Evolutionary conservation across 1,284 basidiomycete species (phyloP).

Genomic region (Earliella scabrosa): DNA sequence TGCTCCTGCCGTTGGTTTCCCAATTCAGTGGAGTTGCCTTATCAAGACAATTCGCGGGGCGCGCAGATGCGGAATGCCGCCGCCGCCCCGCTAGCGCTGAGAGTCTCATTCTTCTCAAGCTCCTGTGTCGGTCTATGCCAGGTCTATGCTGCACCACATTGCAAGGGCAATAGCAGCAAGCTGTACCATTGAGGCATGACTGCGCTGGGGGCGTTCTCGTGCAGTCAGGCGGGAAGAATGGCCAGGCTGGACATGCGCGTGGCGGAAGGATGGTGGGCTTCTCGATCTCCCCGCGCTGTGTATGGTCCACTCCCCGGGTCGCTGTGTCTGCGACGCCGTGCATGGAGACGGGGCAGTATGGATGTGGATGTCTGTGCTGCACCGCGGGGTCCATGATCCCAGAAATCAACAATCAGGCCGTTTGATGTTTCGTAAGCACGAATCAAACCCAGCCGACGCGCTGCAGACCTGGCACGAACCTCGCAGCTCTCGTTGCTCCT

Average conservation of each 20-base stretch:
- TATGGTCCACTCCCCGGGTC: not conserved
- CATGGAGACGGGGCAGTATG: too few species aligned
- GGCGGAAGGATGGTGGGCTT: too few species aligned
- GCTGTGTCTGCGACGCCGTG: too few species aligned
- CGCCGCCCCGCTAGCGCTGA: not conserved
- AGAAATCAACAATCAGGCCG: conserved; percentile 23
- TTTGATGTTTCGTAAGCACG: conserved; percentile 31
- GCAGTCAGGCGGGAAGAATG: too few species aligned
- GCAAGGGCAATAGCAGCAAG: too few species aligned
- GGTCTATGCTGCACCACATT: too few species aligned
- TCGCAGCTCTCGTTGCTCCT: conserved; percentile 13
- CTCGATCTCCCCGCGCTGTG: not conserved
- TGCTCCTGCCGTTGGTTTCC: not conserved
- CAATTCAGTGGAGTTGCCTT: not conserved
- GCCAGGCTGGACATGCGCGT: too few species aligned
- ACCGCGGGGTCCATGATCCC: conserved; percentile 3
- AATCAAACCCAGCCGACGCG: conserved; percentile 31
- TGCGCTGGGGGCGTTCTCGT: too few species aligned
- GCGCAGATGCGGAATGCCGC: not conserved
- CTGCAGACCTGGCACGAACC: conserved; percentile 11
- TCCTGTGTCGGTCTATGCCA: not conserved
- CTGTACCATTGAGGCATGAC: too few species aligned
- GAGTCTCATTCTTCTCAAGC: not conserved
- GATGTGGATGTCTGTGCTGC: too few species aligned
- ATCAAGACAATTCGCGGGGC: not conserved